Evolutionary conservation across 495 filamentous ascomycete genomes (phyloP).

Genomic region (Aspergillus homomorphus): DNA sequence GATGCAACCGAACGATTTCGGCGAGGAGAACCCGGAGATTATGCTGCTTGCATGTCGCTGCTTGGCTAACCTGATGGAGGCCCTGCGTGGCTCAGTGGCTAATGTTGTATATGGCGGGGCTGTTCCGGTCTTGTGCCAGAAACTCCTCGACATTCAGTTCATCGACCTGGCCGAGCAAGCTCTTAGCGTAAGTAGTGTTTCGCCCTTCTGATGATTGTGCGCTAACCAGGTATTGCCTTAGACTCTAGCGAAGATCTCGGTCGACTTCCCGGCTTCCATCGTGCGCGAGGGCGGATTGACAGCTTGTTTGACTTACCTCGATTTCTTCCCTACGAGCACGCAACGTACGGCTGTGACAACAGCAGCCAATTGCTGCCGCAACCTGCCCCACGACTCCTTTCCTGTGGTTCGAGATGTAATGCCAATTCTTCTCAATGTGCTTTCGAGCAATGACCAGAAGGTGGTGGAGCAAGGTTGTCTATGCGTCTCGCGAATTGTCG

Average conservation of each 20-base stretch:
- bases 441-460: conserved; percentile 88
- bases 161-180: conserved; percentile 98
- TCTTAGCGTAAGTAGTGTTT: conserved; percentile 62
- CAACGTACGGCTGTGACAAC: conserved; percentile 96
- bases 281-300: conserved; percentile 94
- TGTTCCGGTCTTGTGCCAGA: conserved; percentile 89
- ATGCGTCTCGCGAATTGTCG: conserved; percentile 94
- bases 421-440: conserved; percentile 86
- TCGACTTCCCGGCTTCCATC: conserved; percentile 93
- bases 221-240: conserved; percentile 28
- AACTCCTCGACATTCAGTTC: conserved; percentile 89
- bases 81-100: conserved; percentile 83
- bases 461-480: conserved; percentile 96
- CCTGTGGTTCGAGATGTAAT: conserved; percentile 86
- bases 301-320: conserved; percentile 88
- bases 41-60: conserved; percentile 97
- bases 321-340: conserved; percentile 97
- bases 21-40: conserved; percentile 92
- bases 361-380: conserved; percentile 96
- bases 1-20: conserved; percentile 86
- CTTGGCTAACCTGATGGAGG: conserved; percentile 97
- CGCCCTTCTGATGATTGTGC: neutral
- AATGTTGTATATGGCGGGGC: conserved; percentile 96
- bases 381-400: conserved; percentile 91
- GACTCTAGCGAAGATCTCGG: conserved; percentile 95